These are phyloP conservation scores for Paramecium pentaurelia DNA, from an alignment of 73 alveolate species.

Conservation along the genomic window DNA sequence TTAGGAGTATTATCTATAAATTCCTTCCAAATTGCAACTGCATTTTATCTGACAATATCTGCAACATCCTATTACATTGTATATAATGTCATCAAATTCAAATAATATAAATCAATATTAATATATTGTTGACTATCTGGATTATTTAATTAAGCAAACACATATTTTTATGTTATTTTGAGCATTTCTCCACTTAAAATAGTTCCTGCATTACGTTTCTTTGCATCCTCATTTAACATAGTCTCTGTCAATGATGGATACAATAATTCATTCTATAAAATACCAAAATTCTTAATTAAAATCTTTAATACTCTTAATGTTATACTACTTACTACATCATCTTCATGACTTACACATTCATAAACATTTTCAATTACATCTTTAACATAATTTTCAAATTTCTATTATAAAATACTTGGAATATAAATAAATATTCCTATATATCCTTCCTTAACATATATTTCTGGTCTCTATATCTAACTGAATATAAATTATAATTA, in stretches of 20 bases:
- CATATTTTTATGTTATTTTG: constrained; percentile 46
- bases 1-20: constrained; percentile 69
- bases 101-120: constrained; percentile 41
- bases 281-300: constrained; percentile 70
- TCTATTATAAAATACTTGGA: constrained; percentile 65
- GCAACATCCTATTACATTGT: constrained; percentile 67
- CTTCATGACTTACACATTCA: constrained; percentile 74
- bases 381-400: constrained; percentile 66
- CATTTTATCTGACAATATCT: constrained; percentile 67
- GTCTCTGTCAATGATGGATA: constrained; percentile 68
- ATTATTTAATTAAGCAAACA: constrained; percentile 62
- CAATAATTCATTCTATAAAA: constrained; percentile 61
- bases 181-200: constrained; percentile 64
- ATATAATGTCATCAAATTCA: constrained; percentile 65
- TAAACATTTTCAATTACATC: constrained; percentile 70
- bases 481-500: constrained; percentile 33
- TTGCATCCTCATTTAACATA: constrained; percentile 65
- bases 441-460: constrained; percentile 67
- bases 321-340: constrained; percentile 72
- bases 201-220: constrained; percentile 67
- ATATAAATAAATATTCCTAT: constrained; percentile 67
- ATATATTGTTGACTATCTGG: constrained; percentile 53
- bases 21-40: constrained; percentile 77
- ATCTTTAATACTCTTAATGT: constrained; percentile 77
- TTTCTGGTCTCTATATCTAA: constrained; percentile 39